Percentiles rank a stretch among this genome's conserved stretches.
These are phyloP conservation scores for Clitopilus hobsonii DNA, from an alignment of 768 basidiomycete species.

Conservation along the genomic window DNA sequence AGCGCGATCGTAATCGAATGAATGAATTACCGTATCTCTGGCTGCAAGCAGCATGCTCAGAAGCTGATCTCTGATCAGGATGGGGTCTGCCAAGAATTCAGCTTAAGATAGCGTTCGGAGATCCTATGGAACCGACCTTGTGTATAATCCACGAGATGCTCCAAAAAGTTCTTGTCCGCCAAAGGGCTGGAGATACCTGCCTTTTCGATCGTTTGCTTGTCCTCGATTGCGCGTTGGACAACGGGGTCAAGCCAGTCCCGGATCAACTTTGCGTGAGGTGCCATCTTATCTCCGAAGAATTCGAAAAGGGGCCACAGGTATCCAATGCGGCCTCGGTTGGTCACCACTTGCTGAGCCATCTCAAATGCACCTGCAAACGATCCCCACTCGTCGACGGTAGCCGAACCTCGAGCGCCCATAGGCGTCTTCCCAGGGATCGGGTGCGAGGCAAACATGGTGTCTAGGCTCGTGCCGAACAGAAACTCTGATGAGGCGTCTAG, in stretches of 20 bases:
- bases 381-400: slow-evolving; percentile 57
- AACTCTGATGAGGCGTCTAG: slow-evolving; percentile 73
- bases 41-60: slow-evolving; percentile 75
- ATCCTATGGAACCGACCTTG: slow-evolving; percentile 38
- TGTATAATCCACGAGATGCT: slow-evolving; percentile 63
- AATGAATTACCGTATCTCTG: slow-evolving; percentile 68
- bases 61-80: slow-evolving; percentile 70
- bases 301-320: slow-evolving; percentile 59
- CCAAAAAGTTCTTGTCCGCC: slow-evolving; percentile 58
- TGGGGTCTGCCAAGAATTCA: slow-evolving; percentile 39
- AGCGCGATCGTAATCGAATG: not conserved
- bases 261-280: slow-evolving; percentile 43
- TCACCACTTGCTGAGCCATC: slow-evolving; percentile 48
- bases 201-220: slow-evolving; percentile 33
- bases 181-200: slow-evolving; percentile 32
- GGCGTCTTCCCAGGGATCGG: slow-evolving; percentile 41
- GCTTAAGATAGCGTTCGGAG: not conserved
- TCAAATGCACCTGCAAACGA: slow-evolving; percentile 58
- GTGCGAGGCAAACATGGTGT: slow-evolving; percentile 52
- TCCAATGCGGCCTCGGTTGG: slow-evolving; percentile 46
- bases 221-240: slow-evolving; percentile 46
- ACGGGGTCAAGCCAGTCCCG: slow-evolving; percentile 62
- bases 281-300: slow-evolving; percentile 49
- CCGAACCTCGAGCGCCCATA: slow-evolving; percentile 56
- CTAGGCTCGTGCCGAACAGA: slow-evolving; percentile 61